Evolutionary conservation across 2,329 filamentous ascomycete species (phyloP), one percentile per base, ranked within the genome.

Genomic region (Hypoxylon sp.): DNA sequence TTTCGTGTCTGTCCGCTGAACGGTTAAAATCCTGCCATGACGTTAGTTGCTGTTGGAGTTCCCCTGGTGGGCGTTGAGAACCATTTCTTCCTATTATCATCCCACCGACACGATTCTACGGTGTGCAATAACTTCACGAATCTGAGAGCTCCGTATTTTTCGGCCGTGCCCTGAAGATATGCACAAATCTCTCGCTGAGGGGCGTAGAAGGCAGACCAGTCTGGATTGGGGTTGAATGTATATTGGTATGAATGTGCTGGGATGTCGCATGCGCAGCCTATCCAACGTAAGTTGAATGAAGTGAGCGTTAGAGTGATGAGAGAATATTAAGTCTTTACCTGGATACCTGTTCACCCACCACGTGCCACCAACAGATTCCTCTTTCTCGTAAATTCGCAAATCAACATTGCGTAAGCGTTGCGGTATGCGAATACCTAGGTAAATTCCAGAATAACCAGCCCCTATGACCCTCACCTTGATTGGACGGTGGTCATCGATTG

Each of bases 221-320:
- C 74, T 3, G 85, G 83, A 60, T 88, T 88, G 0, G 86, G 86
- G 26, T 85, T 84, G 75, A 86, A 88, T 0, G 85, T 81, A 72
- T 86, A 87, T 67, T 86, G 85, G 72, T 88, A 88, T 6, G 85
- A 86, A 69, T 88, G 86, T 5, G 84, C 80, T 5, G 79, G 79
- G 14, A 80, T 74, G 46, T 79, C 78, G 61, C 77, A 78, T 29
- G 77, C 77, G 35, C 77, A 76, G 0, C 77, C 77, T 78, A 10
- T 0, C 4, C 29, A 3, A 14, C n/a, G 57, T 71, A 31, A 74
- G 70, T 35, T 35, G 50, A 29, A 35, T 39, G 33, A 22, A 47
- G 19, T 26, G 19, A 3, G 46, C 47, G 2, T 31, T 5, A 14
- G 3, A 17, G 31, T 17, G 22, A 5, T 5, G 17, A 52, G 2